Conservation (phyloP, 768 basidiomycete species). For the Fistulinella prunicolor region DNA sequence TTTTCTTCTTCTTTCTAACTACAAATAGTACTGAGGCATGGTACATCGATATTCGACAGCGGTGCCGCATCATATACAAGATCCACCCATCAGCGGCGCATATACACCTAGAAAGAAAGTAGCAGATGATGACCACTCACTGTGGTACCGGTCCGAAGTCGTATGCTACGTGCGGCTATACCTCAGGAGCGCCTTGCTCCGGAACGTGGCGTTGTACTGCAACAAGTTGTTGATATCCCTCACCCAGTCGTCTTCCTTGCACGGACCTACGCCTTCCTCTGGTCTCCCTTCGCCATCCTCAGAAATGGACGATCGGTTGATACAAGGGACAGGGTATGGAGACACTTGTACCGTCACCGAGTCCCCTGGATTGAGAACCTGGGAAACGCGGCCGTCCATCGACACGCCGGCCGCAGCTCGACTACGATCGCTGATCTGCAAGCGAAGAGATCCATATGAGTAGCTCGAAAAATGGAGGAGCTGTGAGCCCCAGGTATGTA, state of each 20-base stretch:
- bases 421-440: constrained; percentile 79
- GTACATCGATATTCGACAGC: too few species aligned
- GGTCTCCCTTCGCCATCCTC: constrained; percentile 43
- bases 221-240: constrained; percentile 92
- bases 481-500: not conserved
- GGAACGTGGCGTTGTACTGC: constrained; percentile 93
- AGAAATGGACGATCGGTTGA: constrained; percentile 79
- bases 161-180: constrained; percentile 51
- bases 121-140: constrained; percentile 8
- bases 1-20: too few species aligned
- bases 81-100: constrained; percentile 1
- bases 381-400: constrained; percentile 89
- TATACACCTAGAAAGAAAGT: not conserved
- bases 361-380: constrained; percentile 80
- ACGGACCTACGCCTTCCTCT: constrained; percentile 67
- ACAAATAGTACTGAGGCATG: too few species aligned
- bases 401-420: constrained; percentile 87
- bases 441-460: not conserved
- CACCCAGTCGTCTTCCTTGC: constrained; percentile 94
- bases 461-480: not conserved
- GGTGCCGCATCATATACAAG: too few species aligned
- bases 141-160: not conserved
- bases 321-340: constrained; percentile 88
- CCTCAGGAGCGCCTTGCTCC: constrained; percentile 80
- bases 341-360: constrained; percentile 83